Evolutionary conservation across 192 early-diverging fungal species (phyloP).

Genomic region (Backusella mclennaniae): DNA sequence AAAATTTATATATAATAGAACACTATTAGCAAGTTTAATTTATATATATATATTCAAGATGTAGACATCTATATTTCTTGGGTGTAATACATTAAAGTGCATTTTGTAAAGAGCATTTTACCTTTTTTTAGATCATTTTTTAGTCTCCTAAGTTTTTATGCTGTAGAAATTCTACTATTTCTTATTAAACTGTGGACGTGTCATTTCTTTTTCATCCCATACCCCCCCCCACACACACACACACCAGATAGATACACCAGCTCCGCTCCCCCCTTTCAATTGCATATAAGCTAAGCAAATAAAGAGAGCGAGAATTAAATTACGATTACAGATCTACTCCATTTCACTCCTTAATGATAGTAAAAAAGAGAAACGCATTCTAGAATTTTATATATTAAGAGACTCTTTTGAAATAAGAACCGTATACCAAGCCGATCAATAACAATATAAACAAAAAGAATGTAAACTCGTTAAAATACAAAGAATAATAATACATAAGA

Average conservation of each 20-base stretch:
- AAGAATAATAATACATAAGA: background rate
- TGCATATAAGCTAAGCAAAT: background rate
- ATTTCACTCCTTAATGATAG: background rate
- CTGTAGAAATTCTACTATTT: slow-evolving; percentile 3
- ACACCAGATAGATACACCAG: background rate
- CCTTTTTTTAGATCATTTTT: slow-evolving; percentile 1
- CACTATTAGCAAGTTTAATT: no score
- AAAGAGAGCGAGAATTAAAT: background rate
- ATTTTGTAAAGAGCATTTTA: background rate
- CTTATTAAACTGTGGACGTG: background rate
- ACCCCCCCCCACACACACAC: background rate
- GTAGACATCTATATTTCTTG: background rate
- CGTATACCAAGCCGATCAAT: background rate
- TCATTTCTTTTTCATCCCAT: background rate
- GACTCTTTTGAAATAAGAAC: background rate
- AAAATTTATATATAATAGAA: background rate
- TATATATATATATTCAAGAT: no score
- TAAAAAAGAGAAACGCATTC: background rate
- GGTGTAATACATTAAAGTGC: background rate
- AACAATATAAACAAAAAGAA: background rate
- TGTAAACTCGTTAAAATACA: background rate
- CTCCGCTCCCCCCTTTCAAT: background rate
- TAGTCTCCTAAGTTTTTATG: background rate
- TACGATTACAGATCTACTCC: background rate
- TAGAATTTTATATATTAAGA: background rate